Conservation (phyloP, 129 eudicot genomes). For the Solidago caesia region DNA sequence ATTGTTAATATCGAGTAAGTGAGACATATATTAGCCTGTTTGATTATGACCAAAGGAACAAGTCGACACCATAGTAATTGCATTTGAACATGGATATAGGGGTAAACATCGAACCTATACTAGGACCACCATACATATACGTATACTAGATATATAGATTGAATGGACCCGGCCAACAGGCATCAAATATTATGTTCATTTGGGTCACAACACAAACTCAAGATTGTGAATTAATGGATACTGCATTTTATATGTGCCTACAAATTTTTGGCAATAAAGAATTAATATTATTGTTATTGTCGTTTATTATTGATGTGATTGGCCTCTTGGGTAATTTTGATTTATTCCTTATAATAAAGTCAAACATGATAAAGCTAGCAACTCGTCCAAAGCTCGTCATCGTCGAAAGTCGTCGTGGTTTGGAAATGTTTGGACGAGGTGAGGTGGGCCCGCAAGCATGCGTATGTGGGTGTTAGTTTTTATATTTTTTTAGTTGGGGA, state of each 20-base stretch:
- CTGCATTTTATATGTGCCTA: too few species aligned
- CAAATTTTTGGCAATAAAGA: not conserved
- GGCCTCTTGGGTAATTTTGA: too few species aligned
- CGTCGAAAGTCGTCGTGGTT: too few species aligned
- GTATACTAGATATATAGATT: not conserved
- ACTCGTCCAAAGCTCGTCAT: too few species aligned
- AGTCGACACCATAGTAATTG: conserved; percentile 30
- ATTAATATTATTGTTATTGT: too few species aligned
- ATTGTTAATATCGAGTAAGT: conserved; percentile 16
- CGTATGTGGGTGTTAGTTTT: too few species aligned
- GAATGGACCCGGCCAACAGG: conserved; percentile 19
- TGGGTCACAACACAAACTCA: not conserved
- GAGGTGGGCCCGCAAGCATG: too few species aligned
- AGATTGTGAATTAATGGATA: conserved; percentile 8
- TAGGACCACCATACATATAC: conserved; percentile 28
- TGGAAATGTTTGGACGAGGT: too few species aligned
- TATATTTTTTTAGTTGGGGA: too few species aligned
- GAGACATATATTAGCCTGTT: conserved; percentile 28
- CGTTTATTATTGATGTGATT: too few species aligned
- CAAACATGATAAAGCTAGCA: too few species aligned
- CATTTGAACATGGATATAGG: conserved; percentile 22
- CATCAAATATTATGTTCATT: not conserved
- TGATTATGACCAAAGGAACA: conserved; percentile 35
- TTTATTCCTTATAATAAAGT: too few species aligned
- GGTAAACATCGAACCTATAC: conserved; percentile 20